A percentile compares a stretch with the other conserved stretches of the same genome.
These are phyloP conservation scores for Leishmania aethiopica DNA, from an alignment of 208 protist genomes.

Conservation along the genomic window DNA sequence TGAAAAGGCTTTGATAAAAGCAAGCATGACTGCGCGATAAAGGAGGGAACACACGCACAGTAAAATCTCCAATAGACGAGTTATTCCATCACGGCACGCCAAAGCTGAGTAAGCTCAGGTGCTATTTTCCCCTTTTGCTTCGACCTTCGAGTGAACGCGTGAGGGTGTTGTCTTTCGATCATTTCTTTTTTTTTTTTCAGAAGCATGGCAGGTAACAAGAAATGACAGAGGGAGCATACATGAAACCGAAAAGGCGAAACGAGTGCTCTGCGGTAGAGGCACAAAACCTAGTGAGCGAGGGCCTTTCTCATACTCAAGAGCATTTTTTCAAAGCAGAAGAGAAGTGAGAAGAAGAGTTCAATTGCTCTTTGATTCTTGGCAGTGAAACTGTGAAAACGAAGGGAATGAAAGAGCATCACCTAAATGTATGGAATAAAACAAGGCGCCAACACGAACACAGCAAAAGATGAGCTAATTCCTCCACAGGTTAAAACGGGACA, in stretches of 20 bases:
- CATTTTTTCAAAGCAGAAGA: not conserved
- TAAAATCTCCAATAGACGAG: not conserved
- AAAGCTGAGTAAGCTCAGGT: not conserved
- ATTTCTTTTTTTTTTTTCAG: not conserved
- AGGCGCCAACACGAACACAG: not conserved
- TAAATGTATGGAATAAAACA: not conserved
- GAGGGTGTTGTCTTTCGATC: not conserved
- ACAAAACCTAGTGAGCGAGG: not conserved
- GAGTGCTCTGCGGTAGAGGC: not conserved
- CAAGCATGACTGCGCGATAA: not conserved
- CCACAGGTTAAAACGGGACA: not conserved
- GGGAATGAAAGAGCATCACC: not conserved
- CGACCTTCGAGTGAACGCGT: not conserved
- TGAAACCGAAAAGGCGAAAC: not conserved
- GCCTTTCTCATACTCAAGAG: not conserved
- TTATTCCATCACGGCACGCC: not conserved
- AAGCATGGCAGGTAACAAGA: not conserved
- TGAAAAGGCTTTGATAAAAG: not conserved
- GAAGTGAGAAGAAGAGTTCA: not conserved
- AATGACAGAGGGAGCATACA: not conserved
- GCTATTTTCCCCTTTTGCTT: not conserved
- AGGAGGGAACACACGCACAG: not conserved
- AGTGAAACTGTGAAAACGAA: conserved; percentile 12
- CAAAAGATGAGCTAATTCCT: not conserved
- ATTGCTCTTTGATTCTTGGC: not conserved